A percentile compares a stretch with the other conserved stretches of the same genome.
phyloP scores from a whole-genome alignment of 805 yeast genomes.

The Wickerhamiella australiensis region DNA sequence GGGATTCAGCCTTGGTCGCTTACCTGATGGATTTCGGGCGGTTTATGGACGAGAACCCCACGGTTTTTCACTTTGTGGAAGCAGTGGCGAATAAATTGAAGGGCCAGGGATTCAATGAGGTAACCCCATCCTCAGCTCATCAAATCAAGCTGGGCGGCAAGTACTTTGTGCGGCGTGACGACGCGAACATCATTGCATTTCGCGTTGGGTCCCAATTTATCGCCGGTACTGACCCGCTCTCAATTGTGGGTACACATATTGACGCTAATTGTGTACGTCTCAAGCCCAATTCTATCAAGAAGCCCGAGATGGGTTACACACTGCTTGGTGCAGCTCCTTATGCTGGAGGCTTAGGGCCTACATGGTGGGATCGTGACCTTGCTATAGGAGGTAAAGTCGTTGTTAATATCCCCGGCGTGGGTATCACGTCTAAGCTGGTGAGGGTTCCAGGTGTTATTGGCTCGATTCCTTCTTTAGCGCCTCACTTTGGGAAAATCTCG shows the following conservation, averaged over 20 bases:
- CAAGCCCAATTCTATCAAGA: constrained; percentile 55
- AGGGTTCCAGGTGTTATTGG: constrained; percentile 38
- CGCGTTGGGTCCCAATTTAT: constrained; percentile 55
- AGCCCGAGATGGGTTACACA: constrained; percentile 56
- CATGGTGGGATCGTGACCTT: constrained; percentile 76
- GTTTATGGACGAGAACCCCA: constrained; percentile 61
- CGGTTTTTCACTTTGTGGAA: constrained; percentile 44
- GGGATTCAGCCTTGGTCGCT: too few relatives aligned
- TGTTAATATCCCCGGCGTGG: constrained; percentile 34
- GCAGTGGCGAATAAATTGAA: constrained; percentile 30
- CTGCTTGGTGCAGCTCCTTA: constrained; percentile 71
- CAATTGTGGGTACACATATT: constrained; percentile 55
- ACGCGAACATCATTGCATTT: constrained; percentile 57
- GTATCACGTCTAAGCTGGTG: constrained; percentile 24
- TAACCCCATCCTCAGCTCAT: constrained; percentile 47
- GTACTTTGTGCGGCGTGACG: constrained; percentile 62
- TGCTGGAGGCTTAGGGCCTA: constrained; percentile 47
- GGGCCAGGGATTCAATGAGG: constrained; percentile 57
- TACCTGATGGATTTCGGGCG: constrained; percentile 31
- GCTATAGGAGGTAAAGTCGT: constrained; percentile 69
- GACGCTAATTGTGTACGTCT: constrained; percentile 55
- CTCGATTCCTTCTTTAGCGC: constrained; percentile 67
- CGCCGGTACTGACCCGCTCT: constrained; percentile 43
- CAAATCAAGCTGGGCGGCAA: constrained; percentile 44
- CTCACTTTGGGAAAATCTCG: constrained; percentile 63